Percentiles rank a stretch among this genome's conserved stretches.
These are phyloP conservation scores for Penicillium hesseltinei DNA, from an alignment of 2,329 filamentous ascomycete genomes.

Conservation along the genomic window DNA sequence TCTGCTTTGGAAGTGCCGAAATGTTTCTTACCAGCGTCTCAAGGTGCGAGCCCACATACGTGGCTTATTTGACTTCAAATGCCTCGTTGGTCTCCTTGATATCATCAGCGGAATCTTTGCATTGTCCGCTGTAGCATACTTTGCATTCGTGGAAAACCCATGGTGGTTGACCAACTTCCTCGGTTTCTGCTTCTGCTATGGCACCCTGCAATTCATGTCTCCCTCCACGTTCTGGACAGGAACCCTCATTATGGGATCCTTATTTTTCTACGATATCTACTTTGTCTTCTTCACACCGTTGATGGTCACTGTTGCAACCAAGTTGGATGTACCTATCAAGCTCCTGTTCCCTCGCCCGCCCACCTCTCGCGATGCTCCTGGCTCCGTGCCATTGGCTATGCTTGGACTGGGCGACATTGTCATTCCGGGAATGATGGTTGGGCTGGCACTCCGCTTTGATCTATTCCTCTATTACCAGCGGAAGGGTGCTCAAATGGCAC, in stretches of 20 bases:
- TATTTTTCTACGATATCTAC: constrained; percentile 95
- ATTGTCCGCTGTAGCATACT: constrained; percentile 60
- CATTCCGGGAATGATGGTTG: constrained; percentile 86
- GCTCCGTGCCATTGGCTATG: constrained; percentile 60
- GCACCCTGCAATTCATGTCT: constrained; percentile 76
- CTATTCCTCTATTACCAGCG: constrained; percentile 77
- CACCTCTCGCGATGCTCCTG: constrained; percentile 44
- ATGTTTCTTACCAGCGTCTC: constrained; percentile 51
- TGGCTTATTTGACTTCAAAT: constrained; percentile 47
- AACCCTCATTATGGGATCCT: constrained; percentile 68
- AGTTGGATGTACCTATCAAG: constrained; percentile 89
- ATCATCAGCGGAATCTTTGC: constrained; percentile 58
- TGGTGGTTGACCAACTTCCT: constrained; percentile 81
- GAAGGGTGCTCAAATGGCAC: constrained; percentile 52
- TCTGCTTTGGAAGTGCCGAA: constrained; percentile 52
- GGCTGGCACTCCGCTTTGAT: constrained; percentile 85
- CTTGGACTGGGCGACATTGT: constrained; percentile 94
- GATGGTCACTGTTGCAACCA: constrained; percentile 69
- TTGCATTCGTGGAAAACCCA: constrained; percentile 59
- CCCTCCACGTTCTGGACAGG: constrained; percentile 85
- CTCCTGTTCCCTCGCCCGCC: constrained; percentile 73
- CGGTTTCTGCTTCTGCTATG: constrained; percentile 83
- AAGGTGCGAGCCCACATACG: constrained; percentile 55
- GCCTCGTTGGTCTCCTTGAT: constrained; percentile 45
- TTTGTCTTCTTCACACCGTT: constrained; percentile 56